Evolutionary conservation across 495 filamentous ascomycete genomes (phyloP), one percentile per base, ranked within the genome.

Genomic region (Penicillium angulare): DNA sequence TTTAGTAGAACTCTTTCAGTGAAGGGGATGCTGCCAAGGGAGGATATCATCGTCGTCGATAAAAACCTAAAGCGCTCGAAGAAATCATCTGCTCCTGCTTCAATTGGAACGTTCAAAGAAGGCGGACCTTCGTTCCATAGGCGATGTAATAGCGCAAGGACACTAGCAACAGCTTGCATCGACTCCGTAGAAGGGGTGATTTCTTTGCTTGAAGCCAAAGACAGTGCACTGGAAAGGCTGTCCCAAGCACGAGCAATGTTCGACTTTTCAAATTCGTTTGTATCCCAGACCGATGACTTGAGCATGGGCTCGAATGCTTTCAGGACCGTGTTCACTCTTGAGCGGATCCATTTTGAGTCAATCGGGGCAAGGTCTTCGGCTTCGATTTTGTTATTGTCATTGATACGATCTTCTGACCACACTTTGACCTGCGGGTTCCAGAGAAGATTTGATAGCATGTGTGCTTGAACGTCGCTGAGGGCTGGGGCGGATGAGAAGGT

Each of bases 321-420:
- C 39, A 95, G 71, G 2, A 97, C 75, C 20, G 65, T 71, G 0
- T 63, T 54, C 6, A 85, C 71, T 54, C 86, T 86, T 44, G 79
- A 83, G 50, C 92, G 83, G n/a, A 95, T 71, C 93, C 93, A 98
- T 73, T 85, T 88, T 7, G 87, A 75, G 63, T 97, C 89, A 10
- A 96, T 66, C 2, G 82, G 65, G 13, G 90, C 89, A 13, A 98
- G 72, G 53, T 96, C 90, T 23, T 85, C 84, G 0, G 83, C 69
- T 31, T 78, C 78, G 29, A 91, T 72, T 38, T 65, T 67, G 2
- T 75, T 67, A 12, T 49, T 73, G 20, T 86, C 80, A 43, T 84
- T 77, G 7, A 87, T 83, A 27, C 83, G 82, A 36, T 84, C 81
- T 43, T 86, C 86, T 26, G 75, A 81, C 92, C 92, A 98, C 10